Percentiles rank a stretch among this genome's conserved stretches.
Evolutionary conservation across 2,329 filamentous ascomycete species (phyloP).

Genomic region (Sphaerostilbella broomeana): DNA sequence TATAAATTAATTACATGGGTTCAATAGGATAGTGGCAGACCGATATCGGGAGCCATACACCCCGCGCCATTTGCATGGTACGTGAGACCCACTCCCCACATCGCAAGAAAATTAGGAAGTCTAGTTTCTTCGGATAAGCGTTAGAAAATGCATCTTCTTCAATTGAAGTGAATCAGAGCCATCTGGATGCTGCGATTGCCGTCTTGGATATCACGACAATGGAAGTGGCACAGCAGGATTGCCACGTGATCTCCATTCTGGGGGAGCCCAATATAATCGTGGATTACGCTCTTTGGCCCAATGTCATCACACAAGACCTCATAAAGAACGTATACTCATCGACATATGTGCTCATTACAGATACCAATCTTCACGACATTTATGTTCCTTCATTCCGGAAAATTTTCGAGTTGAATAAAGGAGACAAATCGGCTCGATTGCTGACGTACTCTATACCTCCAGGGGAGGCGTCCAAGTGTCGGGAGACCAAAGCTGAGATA

Average conservation of each 20-base stretch:
- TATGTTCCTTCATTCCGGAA: constrained; percentile 73
- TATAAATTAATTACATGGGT: too few species aligned
- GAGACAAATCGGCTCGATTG: constrained; percentile 50
- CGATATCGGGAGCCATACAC: too few species aligned
- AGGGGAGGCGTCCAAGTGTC: constrained; percentile 87
- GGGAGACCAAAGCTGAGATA: constrained; percentile 88
- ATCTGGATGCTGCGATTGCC: neutral
- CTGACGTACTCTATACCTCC: constrained; percentile 83
- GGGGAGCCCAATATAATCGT: constrained; percentile 87
- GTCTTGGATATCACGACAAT: constrained; percentile 17
- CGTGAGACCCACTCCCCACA: too few species aligned
- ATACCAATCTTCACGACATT: constrained; percentile 77
- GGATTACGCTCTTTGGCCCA: constrained; percentile 83
- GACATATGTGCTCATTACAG: constrained; percentile 93
- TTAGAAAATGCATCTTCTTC: too few species aligned
- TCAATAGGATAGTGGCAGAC: too few species aligned
- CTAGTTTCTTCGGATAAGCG: too few species aligned
- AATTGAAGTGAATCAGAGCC: too few species aligned
- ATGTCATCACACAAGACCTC: constrained; percentile 75
- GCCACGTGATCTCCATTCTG: constrained; percentile 67
- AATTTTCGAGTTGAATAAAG: constrained; percentile 26
- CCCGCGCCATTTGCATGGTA: too few species aligned
- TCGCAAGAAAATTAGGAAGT: too few species aligned
- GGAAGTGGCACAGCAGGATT: constrained; percentile 19
- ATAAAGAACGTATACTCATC: constrained; percentile 71